These are phyloP conservation scores for Fusarium cyanostomum DNA, from an alignment of 2,329 filamentous ascomycete genomes.

Conservation along the genomic window DNA sequence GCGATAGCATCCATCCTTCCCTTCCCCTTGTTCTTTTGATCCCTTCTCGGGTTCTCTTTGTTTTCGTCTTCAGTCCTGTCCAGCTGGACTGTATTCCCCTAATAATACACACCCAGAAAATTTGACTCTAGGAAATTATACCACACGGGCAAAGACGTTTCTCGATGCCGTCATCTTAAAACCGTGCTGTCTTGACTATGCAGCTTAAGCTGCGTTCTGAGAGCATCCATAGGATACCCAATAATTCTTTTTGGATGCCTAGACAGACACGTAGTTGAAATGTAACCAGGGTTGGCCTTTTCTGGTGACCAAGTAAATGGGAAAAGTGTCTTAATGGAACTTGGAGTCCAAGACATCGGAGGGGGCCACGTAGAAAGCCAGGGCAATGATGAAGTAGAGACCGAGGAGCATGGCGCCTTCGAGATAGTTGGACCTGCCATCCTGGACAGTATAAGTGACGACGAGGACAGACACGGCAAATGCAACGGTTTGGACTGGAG, in stretches of 20 bases:
- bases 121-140: slow-evolving; percentile 16
- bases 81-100: slow-evolving; percentile 18
- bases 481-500: slow-evolving; percentile 74
- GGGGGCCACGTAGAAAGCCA: slow-evolving; percentile 68
- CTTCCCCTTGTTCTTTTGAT: slow-evolving; percentile 1
- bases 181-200: not conserved
- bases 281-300: not conserved
- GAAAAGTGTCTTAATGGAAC: slow-evolving; percentile 3
- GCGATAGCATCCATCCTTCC: slow-evolving; percentile 5
- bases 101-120: slow-evolving; percentile 41
- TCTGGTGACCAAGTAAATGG: not conserved
- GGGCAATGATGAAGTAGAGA: slow-evolving; percentile 68
- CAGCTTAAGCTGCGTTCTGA: not conserved
- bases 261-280: not conserved
- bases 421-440: slow-evolving; percentile 85
- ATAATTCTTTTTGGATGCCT: not conserved
- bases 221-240: slow-evolving; percentile 2
- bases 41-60: not conserved
- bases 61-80: slow-evolving; percentile 14
- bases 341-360: slow-evolving; percentile 55
- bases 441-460: slow-evolving; percentile 79
- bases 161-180: not conserved
- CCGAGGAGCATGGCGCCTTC: slow-evolving; percentile 75
- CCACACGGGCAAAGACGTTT: slow-evolving; percentile 7
- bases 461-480: slow-evolving; percentile 81